Base-by-base conservation (phyloP, 768 basidiomycete species). In the Chalciporus sphaerocephalus region DNA sequence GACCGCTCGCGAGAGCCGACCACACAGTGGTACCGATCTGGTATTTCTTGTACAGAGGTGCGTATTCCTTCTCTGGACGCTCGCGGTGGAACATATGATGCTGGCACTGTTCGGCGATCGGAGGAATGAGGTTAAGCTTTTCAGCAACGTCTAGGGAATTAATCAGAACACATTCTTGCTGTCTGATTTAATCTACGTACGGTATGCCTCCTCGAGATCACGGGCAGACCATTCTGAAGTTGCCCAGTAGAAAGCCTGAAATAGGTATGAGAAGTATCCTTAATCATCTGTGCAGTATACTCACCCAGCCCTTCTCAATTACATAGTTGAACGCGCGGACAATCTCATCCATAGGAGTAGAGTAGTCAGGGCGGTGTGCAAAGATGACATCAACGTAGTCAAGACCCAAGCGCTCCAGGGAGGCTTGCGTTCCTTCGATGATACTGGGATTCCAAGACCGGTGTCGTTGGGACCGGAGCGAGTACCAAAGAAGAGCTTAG, bases 401-500 rank as follows among this genome's bases (percentile, higher is more conserved):
- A 38, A 78, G 66, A 34, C 70, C 69, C 11, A 83, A 64, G 13
- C 79, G 70, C 56, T 74, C 62, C 22, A 83, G 68, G 3, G 70
- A 73, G 28, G 70, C 71, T 51, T 71, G 62, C n/a, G 72, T 55
- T 10, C 81, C 81, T 58, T 82, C 81, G 35, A 81, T 68, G 48
- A 81, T 66, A 60, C 72, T 72, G 15, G 17, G n/a, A 18, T n/a
- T n/a, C n/a, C n/a, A 28, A 10, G 45, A 47, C 67, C 69, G 6
- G 51, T 59, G 39, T 69, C 69, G 38, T 74, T 75, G 9, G 73
- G 76, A 43, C 75, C 76, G 15, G 59, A 54, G 24, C 72, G 62
- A 22, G 74, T 73, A 25, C 80, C 80, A 51, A 79, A 80, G 68
- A 74, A 82, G 52, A 81, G 27, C 52, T 81, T 81, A 52, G 79